Evolutionary conservation across 192 early-diverging fungal species (phyloP).

Genomic region (Umbelopsis ramanniana): DNA sequence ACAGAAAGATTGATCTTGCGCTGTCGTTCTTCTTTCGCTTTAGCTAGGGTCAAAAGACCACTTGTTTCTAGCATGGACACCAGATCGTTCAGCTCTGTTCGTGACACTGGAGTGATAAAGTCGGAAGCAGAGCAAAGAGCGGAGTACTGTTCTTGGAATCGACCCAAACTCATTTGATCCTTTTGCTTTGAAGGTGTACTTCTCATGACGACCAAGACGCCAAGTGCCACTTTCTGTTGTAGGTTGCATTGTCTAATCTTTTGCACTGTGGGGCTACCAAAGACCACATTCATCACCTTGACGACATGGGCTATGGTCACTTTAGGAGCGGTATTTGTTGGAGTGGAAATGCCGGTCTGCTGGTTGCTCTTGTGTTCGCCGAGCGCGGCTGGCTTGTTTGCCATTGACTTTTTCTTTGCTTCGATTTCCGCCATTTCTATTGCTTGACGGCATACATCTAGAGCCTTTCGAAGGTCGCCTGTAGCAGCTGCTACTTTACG

Average conservation of each 20-base stretch:
- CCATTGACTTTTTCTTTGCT: constrained; percentile 47
- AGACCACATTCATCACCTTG: constrained; percentile 64
- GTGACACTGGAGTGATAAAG: constrained; percentile 68
- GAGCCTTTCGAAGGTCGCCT: constrained; percentile 79
- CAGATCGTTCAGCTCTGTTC: constrained; percentile 77
- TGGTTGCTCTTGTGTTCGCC: constrained; percentile 10
- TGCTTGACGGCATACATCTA: constrained; percentile 86
- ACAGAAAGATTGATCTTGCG: constrained; percentile 40
- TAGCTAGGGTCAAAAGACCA: constrained; percentile 62
- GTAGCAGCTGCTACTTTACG: constrained; percentile 87
- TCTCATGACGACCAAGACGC: constrained; percentile 53
- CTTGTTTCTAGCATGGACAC: constrained; percentile 72
- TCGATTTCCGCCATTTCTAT: constrained; percentile 84
- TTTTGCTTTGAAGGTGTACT: constrained; percentile 39
- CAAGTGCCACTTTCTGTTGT: constrained; percentile 84
- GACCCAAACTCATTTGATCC: constrained; percentile 48
- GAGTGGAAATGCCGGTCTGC: background rate
- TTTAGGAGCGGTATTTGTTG: constrained; percentile 53
- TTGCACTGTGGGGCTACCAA: constrained; percentile 60
- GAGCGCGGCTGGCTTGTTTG: constrained; percentile 44
- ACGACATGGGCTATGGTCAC: constrained; percentile 84
- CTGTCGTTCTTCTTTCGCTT: constrained; percentile 44
- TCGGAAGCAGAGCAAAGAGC: constrained; percentile 52
- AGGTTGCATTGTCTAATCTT: constrained; percentile 75
- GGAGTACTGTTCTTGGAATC: constrained; percentile 69